Base-by-base conservation (phyloP, 2,329 filamentous ascomycete species). In the Hypomyces perniciosus region DNA sequence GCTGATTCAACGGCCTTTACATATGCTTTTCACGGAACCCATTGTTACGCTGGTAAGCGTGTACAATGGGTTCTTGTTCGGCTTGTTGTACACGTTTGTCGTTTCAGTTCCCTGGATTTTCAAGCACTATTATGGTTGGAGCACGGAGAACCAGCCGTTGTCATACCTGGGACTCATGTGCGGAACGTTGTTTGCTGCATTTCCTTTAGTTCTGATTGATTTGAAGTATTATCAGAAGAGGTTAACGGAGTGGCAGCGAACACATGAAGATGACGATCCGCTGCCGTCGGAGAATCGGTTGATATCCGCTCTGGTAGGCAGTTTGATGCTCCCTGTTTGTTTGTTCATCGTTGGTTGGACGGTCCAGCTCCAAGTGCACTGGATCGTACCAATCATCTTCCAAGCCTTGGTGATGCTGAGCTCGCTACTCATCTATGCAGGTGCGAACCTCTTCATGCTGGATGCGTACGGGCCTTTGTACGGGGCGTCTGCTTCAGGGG, bases 271-370 rank as follows among this genome's bases (percentile, higher is more conserved):
- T 7, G 81, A 82, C 2, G 56, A 54, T 29, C 81, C 83, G 8
- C 45, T 62, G 1, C 78, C 84, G 1, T 81, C 85, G 0, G 86
- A 90, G 66, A 77, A 82, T 8, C 77, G 86, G 20, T 72, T 90
- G 2, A 78, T 79, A 0, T 75, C 79, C 5, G 77, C 77, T 44
- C 76, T 87, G 54, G 61, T 87, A 34, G 86, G 84, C 8, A 79
- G 78, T 10, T 63, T 86, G 20, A 70, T 77, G 4, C 69, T 89
- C 4, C 85, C 85, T 3, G 62, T 83, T 13, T 80, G 83, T 4
- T 70, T 87, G 13, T 85, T 87, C 72, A 81, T 79, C 73, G 85
- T 86, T 57, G 83, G 82, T 1, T 87, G 83, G 83, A 86, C 83
- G 4, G 60, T 59, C 5, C 54, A 62, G 38, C 51, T 51, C 44